Base-by-base conservation (phyloP, 163 green algal genomes). In the Picocystis sp. region DNA sequence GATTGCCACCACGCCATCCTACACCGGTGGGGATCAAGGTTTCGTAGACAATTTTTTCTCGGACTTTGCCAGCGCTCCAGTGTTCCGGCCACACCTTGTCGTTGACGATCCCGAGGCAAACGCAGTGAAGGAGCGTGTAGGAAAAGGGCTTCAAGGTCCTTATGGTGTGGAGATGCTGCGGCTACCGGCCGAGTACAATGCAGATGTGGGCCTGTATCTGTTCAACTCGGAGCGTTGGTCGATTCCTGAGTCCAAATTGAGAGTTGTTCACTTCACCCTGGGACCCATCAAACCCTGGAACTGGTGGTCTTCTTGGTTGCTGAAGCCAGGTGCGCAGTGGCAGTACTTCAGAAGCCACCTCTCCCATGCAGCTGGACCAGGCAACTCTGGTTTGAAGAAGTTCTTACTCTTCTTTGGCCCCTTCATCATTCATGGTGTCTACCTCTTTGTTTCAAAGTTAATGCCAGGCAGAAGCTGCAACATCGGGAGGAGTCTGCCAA, bases 251-350 rank as follows among this genome's bases (percentile, higher is more conserved):
- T 33, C 22, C 2, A 19, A 49, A 15, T n/a, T 67, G 17, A 22
- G 33, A 24, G 57, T 88, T 8, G 61, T 88, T 24, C 79, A 88
- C 57, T 88, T 69, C 57, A 88, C 79, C 17, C 66, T 88, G 12
- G 79, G 61, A 2, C 57, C 64, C 22, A 74, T 87, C 56, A 88
- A 88, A 61, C 79, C 79, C 14, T 88, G 79, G 79, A 45, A 75
- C 12, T 88, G 74, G 74, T 88, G 72, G 71, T 68, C 57, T 14
- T 49, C 43, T n/a, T 88, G 71, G 71, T 55, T 88, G 33, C 58
- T 83, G 29, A 25, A 50, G 29, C 29, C 29, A 38, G 29, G 29
- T 5, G 29, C 29, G 8, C 29, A 38, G 29, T 38, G 29, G 29
- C 29, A 38, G 8, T 38, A 38, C 29, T 38, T 38, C 8, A 38